phyloP scores from a whole-genome alignment of 768 basidiomycete species.

The Agrocybe pediades region DNA sequence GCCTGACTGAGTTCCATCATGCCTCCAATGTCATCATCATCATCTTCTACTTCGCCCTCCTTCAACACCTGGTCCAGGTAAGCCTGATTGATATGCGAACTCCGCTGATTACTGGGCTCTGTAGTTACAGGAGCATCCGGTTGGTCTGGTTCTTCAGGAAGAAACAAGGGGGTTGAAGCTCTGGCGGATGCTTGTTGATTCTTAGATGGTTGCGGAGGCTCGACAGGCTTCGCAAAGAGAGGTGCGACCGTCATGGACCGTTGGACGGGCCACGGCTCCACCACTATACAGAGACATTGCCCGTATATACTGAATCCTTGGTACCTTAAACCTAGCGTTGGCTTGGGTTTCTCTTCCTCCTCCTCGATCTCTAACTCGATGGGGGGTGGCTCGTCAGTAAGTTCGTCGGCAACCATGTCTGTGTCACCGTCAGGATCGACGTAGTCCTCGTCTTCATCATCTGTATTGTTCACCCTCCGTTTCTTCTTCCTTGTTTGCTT shows the following conservation, averaged over 20 bases:
- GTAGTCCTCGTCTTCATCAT: neutral
- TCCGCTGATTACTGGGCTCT: too few relatives aligned
- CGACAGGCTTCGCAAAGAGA: constrained; percentile 2
- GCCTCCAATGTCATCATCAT: constrained; percentile 40
- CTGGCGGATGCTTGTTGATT: constrained; percentile 12
- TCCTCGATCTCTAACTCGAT: constrained; percentile 49
- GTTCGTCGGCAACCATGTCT: neutral
- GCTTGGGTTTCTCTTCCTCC: constrained; percentile 79
- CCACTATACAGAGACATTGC: constrained; percentile 77
- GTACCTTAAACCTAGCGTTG: constrained; percentile 63
- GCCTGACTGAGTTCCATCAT: constrained; percentile 80
- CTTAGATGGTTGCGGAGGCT: neutral
- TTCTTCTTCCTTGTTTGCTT: constrained; percentile 16
- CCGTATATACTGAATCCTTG: constrained; percentile 72
- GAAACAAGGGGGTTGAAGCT: constrained; percentile 69
- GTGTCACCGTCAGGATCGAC: neutral
- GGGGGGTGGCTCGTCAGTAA: constrained; percentile 10
- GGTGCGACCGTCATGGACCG: constrained; percentile 23
- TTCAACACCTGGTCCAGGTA: constrained; percentile 28
- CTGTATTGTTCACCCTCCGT: constrained; percentile 15
- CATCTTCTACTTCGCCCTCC: constrained; percentile 17
- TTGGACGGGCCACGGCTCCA: constrained; percentile 76
- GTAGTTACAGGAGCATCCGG: constrained; percentile 34
- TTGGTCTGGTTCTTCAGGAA: constrained; percentile 52
- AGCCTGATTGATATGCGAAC: constrained; percentile 16